phyloP scores from a whole-genome alignment of 331 rosid genomes.

The Rosa hybrid region DNA sequence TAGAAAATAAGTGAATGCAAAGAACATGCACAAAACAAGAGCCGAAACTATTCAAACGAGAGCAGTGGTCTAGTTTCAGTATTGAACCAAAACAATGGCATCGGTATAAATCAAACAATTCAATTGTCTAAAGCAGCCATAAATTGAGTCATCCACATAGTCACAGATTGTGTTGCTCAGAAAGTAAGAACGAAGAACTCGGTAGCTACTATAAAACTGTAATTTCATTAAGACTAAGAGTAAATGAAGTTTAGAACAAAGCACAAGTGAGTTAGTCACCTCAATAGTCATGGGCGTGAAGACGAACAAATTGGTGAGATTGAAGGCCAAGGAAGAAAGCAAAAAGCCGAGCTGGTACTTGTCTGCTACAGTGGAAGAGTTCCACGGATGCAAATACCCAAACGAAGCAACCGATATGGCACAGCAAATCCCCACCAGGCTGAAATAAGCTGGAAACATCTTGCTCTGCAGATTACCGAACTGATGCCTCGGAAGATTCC shows the following conservation, averaged over 20 bases:
- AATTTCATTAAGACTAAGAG: background rate
- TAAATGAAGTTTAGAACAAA: background rate
- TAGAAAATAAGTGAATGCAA: background rate
- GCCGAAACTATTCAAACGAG: background rate
- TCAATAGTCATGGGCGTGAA: slow-evolving; percentile 96
- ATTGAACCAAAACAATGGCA: background rate
- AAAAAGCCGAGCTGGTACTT: slow-evolving; percentile 94
- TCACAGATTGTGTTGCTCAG: background rate
- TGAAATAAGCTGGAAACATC: slow-evolving; percentile 97
- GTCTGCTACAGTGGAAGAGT: slow-evolving; percentile 62
- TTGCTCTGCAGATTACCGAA: slow-evolving; percentile 97
- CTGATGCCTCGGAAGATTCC: slow-evolving; percentile 97
- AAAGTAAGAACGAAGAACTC: too few relatives aligned
- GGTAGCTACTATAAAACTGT: background rate
- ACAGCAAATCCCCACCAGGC: slow-evolving; percentile 76
- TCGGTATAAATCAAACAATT: background rate
- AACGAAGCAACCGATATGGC: slow-evolving; percentile 74
- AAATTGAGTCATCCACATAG: background rate
- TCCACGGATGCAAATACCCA: slow-evolving; percentile 95
- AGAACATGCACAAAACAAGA: background rate
- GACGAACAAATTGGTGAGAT: slow-evolving; percentile 79
- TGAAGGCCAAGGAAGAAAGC: slow-evolving; percentile 84
- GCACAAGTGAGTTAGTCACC: slow-evolving; percentile 42
- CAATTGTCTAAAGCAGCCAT: background rate
- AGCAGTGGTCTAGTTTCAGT: background rate